Evolutionary conservation across 2,329 filamentous ascomycete genomes (phyloP), one percentile per base, ranked within the genome.

Genomic region (Colletotrichum brevisporum): DNA sequence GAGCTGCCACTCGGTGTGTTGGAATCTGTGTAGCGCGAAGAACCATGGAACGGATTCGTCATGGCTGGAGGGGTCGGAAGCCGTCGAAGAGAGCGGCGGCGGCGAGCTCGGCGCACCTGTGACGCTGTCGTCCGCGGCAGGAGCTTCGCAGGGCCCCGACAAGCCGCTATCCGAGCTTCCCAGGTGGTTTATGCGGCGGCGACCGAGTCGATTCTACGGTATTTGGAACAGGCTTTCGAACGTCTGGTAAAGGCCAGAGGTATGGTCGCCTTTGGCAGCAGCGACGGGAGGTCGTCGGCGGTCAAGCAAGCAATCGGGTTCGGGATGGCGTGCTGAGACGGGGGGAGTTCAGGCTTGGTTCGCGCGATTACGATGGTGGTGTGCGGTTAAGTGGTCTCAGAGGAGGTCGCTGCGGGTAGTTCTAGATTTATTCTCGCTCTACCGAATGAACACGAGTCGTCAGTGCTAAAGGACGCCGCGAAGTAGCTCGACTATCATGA

Each of bases 1-100:
- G 76, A 74, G 50, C 78, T 65, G 21, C 72, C 72, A 16, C 71
- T 62, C 10, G 75, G 72, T 21, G 73, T 75, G 41, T 76, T 74
- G 45, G 76, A 73, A 62, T 81, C 80, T 67, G 76, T 75, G 66
- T 78, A 78, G 71, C 75, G 77, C 56, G 78, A 72, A 9, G 77
- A 74, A 72, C 73, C 75, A 71, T 79, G 78, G 65, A 80, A 83
- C 13, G 82, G 82, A 72, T 83, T 84, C 71, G 82, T 77, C 83
- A 85, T 85, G 73, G 66, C 76, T 74, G 39, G 41, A 63, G 72
- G 74, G 70, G 68, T 66, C 63, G 55, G 53, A 55, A 16, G 69
- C 53, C 41, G 71, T 64, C 18, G 36, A 56, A 56, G 51, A 45
- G 31, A 47, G 58, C 61, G 53, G 45, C 66, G 47, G 58, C 61